A percentile compares a stretch with the other conserved stretches of the same genome.
Conservation (phyloP, 1,284 basidiomycete genomes). For the Ceratobasidium sp. region DNA sequence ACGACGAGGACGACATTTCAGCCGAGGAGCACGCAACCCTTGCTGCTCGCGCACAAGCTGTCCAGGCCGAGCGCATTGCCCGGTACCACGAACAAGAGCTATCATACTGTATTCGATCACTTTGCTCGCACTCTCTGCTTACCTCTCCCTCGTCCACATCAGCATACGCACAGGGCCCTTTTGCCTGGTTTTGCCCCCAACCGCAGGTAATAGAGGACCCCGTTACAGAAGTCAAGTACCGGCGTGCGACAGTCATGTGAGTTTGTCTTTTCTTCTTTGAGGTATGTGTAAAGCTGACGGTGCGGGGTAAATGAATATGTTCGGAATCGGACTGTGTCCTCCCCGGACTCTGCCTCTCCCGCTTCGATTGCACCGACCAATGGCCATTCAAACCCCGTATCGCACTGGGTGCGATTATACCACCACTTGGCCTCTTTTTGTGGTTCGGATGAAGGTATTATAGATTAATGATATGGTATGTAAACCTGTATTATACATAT, state of each 20-base stretch:
- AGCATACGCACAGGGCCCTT: background rate
- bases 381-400: too few relatives aligned
- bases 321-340: too few relatives aligned
- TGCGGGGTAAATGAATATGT: conserved; percentile 64
- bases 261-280: conserved; percentile 57
- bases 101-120: conserved; percentile 25
- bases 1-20: conserved; percentile 31
- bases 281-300: background rate
- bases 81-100: conserved; percentile 40
- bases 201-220: conserved; percentile 78
- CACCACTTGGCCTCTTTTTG: too few relatives aligned
- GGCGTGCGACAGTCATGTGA: conserved; percentile 97
- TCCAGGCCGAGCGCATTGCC: conserved; percentile 38
- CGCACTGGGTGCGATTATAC: too few relatives aligned
- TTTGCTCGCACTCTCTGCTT: conserved; percentile 32
- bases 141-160: conserved; percentile 7
- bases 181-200: conserved; percentile 64
- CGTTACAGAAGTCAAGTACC: conserved; percentile 87
- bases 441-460: too few relatives aligned
- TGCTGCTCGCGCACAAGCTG: conserved; percentile 32
- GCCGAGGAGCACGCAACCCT: conserved; percentile 40
- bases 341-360: too few relatives aligned
- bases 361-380: too few relatives aligned
- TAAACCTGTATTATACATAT: too few relatives aligned
- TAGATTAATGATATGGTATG: too few relatives aligned